These are phyloP conservation scores for Chytriomyces hyalinus DNA, from an alignment of 192 early-diverging fungal genomes.

Conservation along the genomic window DNA sequence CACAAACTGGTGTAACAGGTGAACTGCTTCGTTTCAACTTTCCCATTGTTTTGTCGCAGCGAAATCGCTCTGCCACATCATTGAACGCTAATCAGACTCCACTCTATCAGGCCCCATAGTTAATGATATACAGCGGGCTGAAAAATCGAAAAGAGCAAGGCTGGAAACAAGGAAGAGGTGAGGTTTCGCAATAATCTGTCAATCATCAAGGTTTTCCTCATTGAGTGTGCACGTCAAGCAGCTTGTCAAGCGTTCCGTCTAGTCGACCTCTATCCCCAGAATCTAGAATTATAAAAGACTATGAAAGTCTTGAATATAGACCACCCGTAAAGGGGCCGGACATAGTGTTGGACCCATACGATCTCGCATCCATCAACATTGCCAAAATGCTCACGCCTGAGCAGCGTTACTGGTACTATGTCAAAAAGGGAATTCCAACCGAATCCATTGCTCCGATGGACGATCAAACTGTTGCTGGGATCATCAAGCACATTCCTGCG, in stretches of 20 bases:
- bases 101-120: too few relatives aligned
- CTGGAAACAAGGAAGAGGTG: too few relatives aligned
- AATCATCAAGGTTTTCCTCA: not conserved
- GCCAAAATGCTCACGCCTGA: conserved; percentile 60
- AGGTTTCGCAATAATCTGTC: too few relatives aligned
- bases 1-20: not conserved
- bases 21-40: not conserved
- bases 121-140: too few relatives aligned
- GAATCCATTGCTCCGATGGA: conserved; percentile 56
- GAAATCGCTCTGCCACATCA: too few relatives aligned
- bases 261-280: conserved; percentile 55
- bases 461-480: conserved; percentile 24
- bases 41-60: too few relatives aligned
- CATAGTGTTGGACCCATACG: conserved; percentile 58
- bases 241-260: not conserved
- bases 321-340: conserved; percentile 22
- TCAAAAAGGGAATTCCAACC: conserved; percentile 47
- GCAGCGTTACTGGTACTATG: conserved; percentile 63
- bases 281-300: conserved; percentile 42
- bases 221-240: not conserved
- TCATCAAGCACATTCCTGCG: conserved; percentile 43
- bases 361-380: conserved; percentile 52
- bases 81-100: too few relatives aligned
- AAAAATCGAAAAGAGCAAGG: too few relatives aligned
- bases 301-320: conserved; percentile 27